A percentile compares a stretch with the other conserved stretches of the same genome.
Conservation (phyloP, 116 monocot genomes). For the Trichopus zeylanicus region DNA sequence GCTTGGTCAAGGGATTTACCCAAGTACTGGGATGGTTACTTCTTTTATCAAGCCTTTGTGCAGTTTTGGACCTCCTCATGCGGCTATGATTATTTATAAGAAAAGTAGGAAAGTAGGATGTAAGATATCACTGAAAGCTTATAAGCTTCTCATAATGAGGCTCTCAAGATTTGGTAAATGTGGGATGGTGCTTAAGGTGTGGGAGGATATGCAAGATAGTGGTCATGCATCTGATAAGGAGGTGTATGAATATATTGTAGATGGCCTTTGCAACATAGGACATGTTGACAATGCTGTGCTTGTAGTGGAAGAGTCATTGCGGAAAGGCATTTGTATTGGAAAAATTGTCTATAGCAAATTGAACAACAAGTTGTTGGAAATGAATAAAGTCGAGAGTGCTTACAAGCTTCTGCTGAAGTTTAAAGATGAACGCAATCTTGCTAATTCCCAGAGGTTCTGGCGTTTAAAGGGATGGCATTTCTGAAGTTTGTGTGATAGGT, state of each 20-base stretch:
- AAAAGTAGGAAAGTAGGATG: conserved; percentile 68
- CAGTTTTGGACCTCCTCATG: conserved; percentile 91
- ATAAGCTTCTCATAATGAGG: conserved; percentile 84
- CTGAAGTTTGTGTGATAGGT: no score
- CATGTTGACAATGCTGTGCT: conserved; percentile 75
- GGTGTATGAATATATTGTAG: conserved; percentile 76
- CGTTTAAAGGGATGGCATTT: no score
- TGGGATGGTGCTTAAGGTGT: conserved; percentile 61
- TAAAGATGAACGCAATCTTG: no score
- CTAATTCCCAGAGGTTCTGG: no score
- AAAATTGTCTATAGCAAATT: no score
- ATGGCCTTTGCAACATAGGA: conserved; percentile 80
- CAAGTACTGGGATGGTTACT: conserved; percentile 73
- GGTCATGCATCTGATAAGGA: conserved; percentile 68
- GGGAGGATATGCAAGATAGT: conserved; percentile 86
- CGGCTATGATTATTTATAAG: conserved; percentile 66
- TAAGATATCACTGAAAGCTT: conserved; percentile 69
- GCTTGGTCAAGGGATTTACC: conserved; percentile 44
- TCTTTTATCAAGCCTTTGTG: conserved; percentile 61
- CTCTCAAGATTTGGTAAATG: conserved; percentile 82
- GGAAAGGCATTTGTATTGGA: no score
- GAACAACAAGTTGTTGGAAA: no score
- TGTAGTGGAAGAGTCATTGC: no score
- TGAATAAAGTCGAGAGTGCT: no score
- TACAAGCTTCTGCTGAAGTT: no score